Evolutionary conservation across 2,329 filamentous ascomycete species (phyloP).

Genomic region (Sarocladiaceae sp.): DNA sequence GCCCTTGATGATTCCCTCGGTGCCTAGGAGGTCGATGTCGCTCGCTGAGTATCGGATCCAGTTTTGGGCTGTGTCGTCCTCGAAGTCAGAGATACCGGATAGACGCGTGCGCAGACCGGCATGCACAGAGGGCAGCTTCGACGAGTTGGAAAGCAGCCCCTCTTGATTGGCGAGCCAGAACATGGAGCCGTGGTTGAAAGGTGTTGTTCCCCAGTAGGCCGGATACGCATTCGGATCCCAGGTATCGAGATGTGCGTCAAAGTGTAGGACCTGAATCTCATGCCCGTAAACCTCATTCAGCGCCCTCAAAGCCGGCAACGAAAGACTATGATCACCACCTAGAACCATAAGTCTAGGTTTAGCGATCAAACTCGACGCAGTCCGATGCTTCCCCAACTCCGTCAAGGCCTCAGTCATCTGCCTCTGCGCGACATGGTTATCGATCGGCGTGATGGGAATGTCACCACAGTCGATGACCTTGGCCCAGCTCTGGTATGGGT

Average conservation of each 20-base stretch:
- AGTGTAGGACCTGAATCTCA: conserved; percentile 68
- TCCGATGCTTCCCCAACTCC: conserved; percentile 58
- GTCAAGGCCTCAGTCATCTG: conserved; percentile 82
- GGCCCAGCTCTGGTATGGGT: conserved; percentile 79
- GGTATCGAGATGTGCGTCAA: conserved; percentile 75
- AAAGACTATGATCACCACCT: conserved; percentile 69
- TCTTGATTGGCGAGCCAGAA: conserved; percentile 80
- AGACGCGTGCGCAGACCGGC: conserved; percentile 74
- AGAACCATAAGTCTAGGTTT: conserved; percentile 61
- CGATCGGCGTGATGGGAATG: conserved; percentile 80
- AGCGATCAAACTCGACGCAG: conserved; percentile 30
- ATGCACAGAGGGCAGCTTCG: conserved; percentile 68
- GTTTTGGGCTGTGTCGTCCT: conserved; percentile 69
- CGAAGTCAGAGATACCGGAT: conserved; percentile 61
- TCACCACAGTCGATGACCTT: conserved; percentile 82
- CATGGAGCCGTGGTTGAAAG: conserved; percentile 79
- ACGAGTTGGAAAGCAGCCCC: conserved; percentile 66
- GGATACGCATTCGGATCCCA: conserved; percentile 83
- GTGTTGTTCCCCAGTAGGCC: conserved; percentile 59
- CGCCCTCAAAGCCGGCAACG: conserved; percentile 65
- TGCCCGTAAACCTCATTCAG: conserved; percentile 57
- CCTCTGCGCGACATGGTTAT: conserved; percentile 73
- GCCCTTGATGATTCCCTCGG: conserved; percentile 71
- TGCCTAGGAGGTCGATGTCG: conserved; percentile 71
- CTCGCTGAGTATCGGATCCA: conserved; percentile 75